Evolutionary conservation across 345 rosid species (phyloP), one percentile per base, ranked within the genome.

Genomic region (Salix viminalis): DNA sequence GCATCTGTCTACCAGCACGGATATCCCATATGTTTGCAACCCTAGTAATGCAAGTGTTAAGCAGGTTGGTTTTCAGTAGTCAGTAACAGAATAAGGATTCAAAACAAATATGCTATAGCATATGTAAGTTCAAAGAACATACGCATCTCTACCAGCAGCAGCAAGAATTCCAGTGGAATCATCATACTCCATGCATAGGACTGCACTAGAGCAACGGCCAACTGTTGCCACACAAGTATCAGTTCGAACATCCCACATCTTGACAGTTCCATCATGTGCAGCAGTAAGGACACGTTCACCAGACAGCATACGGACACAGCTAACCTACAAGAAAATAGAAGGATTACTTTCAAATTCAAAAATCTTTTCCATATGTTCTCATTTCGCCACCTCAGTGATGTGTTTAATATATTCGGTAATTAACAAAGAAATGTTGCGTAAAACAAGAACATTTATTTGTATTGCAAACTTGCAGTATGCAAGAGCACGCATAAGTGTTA

Each of bases 241-340:
- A 42, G 97, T 92, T 83, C 99, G 85, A 77, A 96, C 97, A 88
- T 96, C 99, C 99, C 99, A 96, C 98, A 94, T 94, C 88, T 92
- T 96, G 69, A 96, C 93, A 39, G 96, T 92, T 81, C 97, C 97
- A 88, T 91, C 97, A 80, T 92, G 92, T 66, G 95, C 84, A 81
- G 98, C 89, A 60, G 96, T 90, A 75, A 94, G 98, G 70, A 94
- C 98, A 54, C 97, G 91, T 83, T 94, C 98, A 32, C 97, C 98
- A 23, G 98, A 92, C 73, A 94, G 85, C 98, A 94, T 94, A 72
- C 95, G 88, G 76, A 92, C 97, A 84, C 90, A 87, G 81, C 92
- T 91, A 78, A 92, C 94, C 98, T 94, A 84, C 83, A 87, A 69
- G 41, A 48, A 65, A 65, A 34, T 41, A 78, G 16, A 61, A 15